Evolutionary conservation across 2,329 filamentous ascomycete species (phyloP).

Genomic region (Curvularia eragrostidis): DNA sequence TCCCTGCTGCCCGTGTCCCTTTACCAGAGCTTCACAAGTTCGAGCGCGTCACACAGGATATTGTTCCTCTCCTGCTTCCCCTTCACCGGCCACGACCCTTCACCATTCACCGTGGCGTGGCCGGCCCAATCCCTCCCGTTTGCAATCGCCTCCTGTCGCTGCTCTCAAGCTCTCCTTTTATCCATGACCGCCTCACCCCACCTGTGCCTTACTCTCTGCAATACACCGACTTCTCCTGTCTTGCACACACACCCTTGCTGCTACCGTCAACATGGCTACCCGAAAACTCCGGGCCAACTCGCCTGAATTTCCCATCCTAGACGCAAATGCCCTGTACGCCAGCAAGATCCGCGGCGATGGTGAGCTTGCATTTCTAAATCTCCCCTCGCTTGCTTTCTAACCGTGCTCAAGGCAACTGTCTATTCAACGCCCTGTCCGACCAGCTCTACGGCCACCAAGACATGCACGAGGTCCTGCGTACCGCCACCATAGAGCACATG

Average conservation of each 20-base stretch:
- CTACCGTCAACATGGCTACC: constrained; percentile 42
- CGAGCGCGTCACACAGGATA: constrained; percentile 36
- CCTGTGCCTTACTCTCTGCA: constrained; percentile 31
- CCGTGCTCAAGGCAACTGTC: constrained; percentile 65
- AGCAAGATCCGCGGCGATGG: constrained; percentile 67
- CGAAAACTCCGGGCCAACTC: constrained; percentile 39
- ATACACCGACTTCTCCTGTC: constrained; percentile 44
- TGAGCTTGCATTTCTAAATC: constrained; percentile 51
- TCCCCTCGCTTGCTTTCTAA: constrained; percentile 26
- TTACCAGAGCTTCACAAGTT: constrained; percentile 34
- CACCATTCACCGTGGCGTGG: constrained; percentile 34
- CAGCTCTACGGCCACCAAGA: constrained; percentile 69
- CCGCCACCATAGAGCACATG: constrained; percentile 67
- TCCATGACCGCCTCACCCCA: constrained; percentile 40
- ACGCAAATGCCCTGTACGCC: constrained; percentile 64
- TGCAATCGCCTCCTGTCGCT: constrained; percentile 16
- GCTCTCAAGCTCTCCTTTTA: constrained; percentile 15
- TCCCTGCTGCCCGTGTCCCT: constrained; percentile 24
- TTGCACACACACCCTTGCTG: constrained; percentile 32
- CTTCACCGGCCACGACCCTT: constrained; percentile 17
- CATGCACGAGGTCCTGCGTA: constrained; percentile 65
- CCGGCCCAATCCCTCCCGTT: constrained; percentile 21
- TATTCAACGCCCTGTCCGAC: constrained; percentile 72
- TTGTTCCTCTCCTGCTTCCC: constrained; percentile 21
- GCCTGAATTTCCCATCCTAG: constrained; percentile 63